phyloP scores from a whole-genome alignment of 2,329 filamentous ascomycete genomes.

The Ophiognomonia clavigignenti-juglandacearum region DNA sequence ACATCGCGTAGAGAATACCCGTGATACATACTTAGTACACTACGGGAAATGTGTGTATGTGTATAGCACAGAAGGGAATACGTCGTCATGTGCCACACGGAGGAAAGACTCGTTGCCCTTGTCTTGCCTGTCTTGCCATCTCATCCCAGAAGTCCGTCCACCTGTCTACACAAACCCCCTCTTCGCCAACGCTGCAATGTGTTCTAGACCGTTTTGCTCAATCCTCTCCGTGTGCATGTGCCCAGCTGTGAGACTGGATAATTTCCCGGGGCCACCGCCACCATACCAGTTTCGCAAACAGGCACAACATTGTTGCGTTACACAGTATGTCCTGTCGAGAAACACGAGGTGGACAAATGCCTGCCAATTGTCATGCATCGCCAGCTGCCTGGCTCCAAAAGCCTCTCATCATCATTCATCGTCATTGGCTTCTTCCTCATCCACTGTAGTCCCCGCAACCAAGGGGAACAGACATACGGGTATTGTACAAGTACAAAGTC shows the following conservation, averaged over 20 bases:
- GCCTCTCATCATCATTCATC: slow-evolving; percentile 2
- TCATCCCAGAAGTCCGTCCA: not conserved
- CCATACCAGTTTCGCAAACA: slow-evolving; percentile 1
- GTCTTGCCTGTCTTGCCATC: slow-evolving; percentile 1
- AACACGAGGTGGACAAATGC: slow-evolving; percentile 1
- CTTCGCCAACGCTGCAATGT: slow-evolving; percentile 3
- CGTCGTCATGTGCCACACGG: slow-evolving; percentile 11
- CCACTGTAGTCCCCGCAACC: not conserved
- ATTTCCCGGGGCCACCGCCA: not conserved
- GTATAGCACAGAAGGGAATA: slow-evolving; percentile 2
- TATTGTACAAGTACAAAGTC: not conserved
- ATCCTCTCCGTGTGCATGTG: slow-evolving; percentile 5
- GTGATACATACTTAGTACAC: not conserved
- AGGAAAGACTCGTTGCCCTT: not conserved
- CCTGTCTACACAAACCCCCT: not conserved
- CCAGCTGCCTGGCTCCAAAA: slow-evolving; percentile 2
- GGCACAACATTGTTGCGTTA: not conserved
- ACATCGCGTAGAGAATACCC: not conserved
- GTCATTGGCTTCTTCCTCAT: slow-evolving; percentile 2
- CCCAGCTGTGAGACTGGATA: slow-evolving; percentile 4
- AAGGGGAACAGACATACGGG: not conserved
- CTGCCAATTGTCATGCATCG: slow-evolving; percentile 5
- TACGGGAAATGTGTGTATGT: not conserved
- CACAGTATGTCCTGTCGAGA: not conserved
- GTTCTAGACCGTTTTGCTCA: slow-evolving; percentile 10